Percentiles rank a stretch among this genome's conserved stretches.
These are phyloP conservation scores for Yamadazyma nakazawae DNA, from an alignment of 805 yeast species.

Conservation along the genomic window DNA sequence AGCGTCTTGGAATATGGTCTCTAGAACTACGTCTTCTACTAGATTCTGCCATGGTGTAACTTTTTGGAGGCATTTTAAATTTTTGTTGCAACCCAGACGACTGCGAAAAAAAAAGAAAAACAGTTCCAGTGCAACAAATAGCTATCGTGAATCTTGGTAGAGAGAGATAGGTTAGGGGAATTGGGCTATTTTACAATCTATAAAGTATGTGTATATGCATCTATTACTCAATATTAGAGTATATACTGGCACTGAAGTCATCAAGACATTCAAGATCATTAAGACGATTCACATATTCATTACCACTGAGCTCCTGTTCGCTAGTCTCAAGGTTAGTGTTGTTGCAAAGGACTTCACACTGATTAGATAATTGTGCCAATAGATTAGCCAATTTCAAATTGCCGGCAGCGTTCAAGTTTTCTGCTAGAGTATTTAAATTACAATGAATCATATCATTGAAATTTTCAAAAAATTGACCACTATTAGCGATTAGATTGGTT, in stretches of 20 bases:
- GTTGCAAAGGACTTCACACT: conserved; percentile 51
- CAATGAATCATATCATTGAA: conserved; percentile 30
- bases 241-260: conserved; percentile 86
- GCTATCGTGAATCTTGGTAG: no score
- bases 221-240: conserved; percentile 62
- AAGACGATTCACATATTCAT: conserved; percentile 33
- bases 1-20: not conserved
- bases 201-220: not conserved
- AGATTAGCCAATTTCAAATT: conserved; percentile 57
- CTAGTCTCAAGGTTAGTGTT: conserved; percentile 20
- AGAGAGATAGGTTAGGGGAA: no score
- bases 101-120: not conserved
- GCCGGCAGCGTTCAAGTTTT: conserved; percentile 19
- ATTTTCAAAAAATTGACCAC: conserved; percentile 28
- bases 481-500: conserved; percentile 40
- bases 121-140: no score
- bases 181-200: no score
- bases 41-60: not conserved
- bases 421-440: conserved; percentile 33
- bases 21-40: conserved; percentile 1
- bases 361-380: conserved; percentile 66
- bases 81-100: not conserved
- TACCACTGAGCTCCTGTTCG: conserved; percentile 28
- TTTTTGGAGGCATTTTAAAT: not conserved
- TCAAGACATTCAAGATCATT: conserved; percentile 59